These are phyloP conservation scores for Crucibulum laeve DNA, from an alignment of 768 basidiomycete genomes.

Conservation along the genomic window DNA sequence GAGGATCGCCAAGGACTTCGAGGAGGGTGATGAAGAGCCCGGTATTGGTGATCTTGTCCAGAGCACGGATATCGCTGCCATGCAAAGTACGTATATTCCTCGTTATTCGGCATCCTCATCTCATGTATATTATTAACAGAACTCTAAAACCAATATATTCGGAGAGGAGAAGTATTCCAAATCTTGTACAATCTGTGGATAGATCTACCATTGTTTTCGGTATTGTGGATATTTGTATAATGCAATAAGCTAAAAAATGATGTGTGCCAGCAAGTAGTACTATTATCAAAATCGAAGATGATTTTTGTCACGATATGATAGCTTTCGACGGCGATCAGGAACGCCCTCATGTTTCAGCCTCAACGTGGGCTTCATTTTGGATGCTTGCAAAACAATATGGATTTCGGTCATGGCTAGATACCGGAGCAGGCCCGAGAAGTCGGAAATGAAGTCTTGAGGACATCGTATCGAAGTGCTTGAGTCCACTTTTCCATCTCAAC, in stretches of 20 bases:
- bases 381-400: not conserved
- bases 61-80: slow-evolving; percentile 87
- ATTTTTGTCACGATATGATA: slow-evolving; percentile 4
- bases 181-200: not conserved
- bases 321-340: slow-evolving; percentile 12
- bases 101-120: not conserved
- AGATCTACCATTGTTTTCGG: no score
- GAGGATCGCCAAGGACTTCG: slow-evolving; percentile 73
- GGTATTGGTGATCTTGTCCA: slow-evolving; percentile 89
- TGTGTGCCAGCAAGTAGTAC: not conserved
- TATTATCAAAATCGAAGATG: not conserved
- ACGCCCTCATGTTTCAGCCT: slow-evolving; percentile 5
- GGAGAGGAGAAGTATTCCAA: not conserved
- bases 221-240: no score
- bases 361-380: slow-evolving; percentile 7
- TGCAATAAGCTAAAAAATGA: not conserved
- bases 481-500: no score
- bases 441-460: slow-evolving; percentile 2
- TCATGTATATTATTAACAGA: not conserved
- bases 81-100: slow-evolving; percentile 68
- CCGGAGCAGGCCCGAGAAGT: slow-evolving; percentile 1
- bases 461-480: not conserved
- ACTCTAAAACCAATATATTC: not conserved
- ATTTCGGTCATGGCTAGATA: not conserved
- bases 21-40: no score